Evolutionary conservation across 805 yeast species (phyloP).

Genomic region (Teunomyces cretensis): DNA sequence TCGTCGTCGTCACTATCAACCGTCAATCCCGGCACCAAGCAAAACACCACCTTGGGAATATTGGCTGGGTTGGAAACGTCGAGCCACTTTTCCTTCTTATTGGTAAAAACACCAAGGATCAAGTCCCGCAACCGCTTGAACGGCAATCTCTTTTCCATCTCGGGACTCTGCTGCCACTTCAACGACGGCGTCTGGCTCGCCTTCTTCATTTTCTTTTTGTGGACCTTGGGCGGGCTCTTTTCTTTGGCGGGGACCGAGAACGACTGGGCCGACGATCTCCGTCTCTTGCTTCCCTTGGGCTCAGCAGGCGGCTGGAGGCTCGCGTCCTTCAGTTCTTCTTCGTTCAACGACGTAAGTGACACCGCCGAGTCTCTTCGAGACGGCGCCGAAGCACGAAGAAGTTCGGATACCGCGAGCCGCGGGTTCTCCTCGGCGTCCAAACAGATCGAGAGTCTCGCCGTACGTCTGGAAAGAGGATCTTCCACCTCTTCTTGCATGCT

Average conservation of each 20-base stretch:
- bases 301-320: background rate
- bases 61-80: constrained; percentile 45
- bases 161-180: constrained; percentile 7
- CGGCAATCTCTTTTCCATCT: constrained; percentile 11
- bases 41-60: constrained; percentile 54
- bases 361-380: constrained; percentile 25
- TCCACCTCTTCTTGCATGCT: constrained; percentile 7
- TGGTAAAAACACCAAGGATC: constrained; percentile 14
- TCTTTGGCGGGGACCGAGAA: constrained; percentile 11
- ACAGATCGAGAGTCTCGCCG: constrained; percentile 30
- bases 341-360: constrained; percentile 22
- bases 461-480: constrained; percentile 21
- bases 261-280: constrained; percentile 38
- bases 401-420: constrained; percentile 17
- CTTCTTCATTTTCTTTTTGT: constrained; percentile 33
- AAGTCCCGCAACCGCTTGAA: constrained; percentile 18
- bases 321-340: constrained; percentile 15
- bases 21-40: constrained; percentile 64
- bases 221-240: constrained; percentile 16
- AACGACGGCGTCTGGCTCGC: constrained; percentile 24
- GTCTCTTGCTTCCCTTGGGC: constrained; percentile 24
- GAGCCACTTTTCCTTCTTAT: constrained; percentile 41
- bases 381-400: constrained; percentile 7
- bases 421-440: constrained; percentile 18
- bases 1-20: background rate